These are phyloP conservation scores for Mortierella sp. DNA, from an alignment of 371 early-diverging fungal species.

Conservation along the genomic window DNA sequence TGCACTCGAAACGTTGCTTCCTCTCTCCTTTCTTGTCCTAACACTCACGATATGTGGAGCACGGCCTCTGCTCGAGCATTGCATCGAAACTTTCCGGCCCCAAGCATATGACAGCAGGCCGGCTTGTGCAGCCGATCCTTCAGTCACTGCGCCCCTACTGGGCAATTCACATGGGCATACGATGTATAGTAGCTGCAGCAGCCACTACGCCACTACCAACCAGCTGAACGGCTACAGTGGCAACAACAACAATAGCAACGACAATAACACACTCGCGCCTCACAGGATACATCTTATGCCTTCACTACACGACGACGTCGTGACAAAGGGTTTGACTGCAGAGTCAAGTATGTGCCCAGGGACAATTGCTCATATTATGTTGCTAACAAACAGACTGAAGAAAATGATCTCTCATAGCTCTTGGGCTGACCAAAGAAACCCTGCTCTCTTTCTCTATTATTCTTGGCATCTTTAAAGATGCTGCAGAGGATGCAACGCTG, in stretches of 20 bases:
- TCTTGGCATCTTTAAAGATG: constrained; percentile 10
- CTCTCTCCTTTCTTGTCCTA: constrained; percentile 35
- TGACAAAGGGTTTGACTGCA: background rate
- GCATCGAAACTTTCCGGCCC: constrained; percentile 11
- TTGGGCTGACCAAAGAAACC: too few relatives aligned
- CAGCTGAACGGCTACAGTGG: constrained; percentile 16
- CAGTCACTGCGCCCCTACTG: constrained; percentile 8
- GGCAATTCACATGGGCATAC: constrained; percentile 5
- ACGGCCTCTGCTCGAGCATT: constrained; percentile 30
- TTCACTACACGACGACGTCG: constrained; percentile 3
- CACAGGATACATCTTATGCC: constrained; percentile 12
- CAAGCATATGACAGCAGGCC: background rate
- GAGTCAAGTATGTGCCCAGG: constrained; percentile 16
- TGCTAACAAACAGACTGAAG: too few relatives aligned
- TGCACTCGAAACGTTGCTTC: constrained; percentile 41
- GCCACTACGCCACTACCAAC: constrained; percentile 10
- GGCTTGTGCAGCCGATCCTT: background rate
- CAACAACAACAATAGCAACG: background rate
- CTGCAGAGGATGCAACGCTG: constrained; percentile 23
- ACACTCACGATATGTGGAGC: constrained; percentile 46
- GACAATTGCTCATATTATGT: too few relatives aligned
- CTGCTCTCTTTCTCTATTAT: background rate
- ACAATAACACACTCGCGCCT: background rate
- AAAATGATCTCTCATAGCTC: too few relatives aligned
- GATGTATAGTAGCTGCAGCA: background rate